A percentile compares a stretch with the other conserved stretches of the same genome.
These are phyloP conservation scores for Ophiognomonia clavigignenti-juglandacearum DNA, from an alignment of 2,329 filamentous ascomycete species.

Conservation along the genomic window DNA sequence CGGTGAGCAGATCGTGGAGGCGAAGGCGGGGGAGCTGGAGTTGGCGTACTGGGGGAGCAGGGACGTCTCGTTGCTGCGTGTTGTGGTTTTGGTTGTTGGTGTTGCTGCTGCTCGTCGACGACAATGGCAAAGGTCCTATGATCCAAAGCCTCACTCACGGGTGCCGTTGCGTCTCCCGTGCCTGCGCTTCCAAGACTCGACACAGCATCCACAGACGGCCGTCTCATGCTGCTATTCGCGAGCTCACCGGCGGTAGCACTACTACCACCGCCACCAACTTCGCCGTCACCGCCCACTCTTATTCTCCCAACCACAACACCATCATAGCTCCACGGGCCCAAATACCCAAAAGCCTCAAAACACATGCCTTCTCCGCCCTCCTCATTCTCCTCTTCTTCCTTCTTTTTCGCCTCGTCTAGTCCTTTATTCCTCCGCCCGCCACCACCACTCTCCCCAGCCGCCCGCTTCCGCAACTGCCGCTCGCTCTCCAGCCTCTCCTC, in stretches of 20 bases:
- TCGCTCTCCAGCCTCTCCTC: slow-evolving; percentile 50
- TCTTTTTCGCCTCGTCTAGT: background rate
- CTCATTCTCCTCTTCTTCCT: background rate
- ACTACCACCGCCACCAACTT: too few species aligned
- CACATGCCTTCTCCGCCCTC: slow-evolving; percentile 17
- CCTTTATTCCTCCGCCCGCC: too few species aligned
- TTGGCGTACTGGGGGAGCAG: too few species aligned
- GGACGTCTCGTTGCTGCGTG: too few species aligned
- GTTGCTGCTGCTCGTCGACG: too few species aligned
- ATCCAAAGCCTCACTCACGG: slow-evolving; percentile 13
- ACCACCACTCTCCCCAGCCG: background rate
- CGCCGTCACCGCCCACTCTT: too few species aligned
- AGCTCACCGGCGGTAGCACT: background rate
- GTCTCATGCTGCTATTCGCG: background rate
- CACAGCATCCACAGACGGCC: slow-evolving; percentile 1
- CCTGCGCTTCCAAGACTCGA: slow-evolving; percentile 23
- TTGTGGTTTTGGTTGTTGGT: too few species aligned
- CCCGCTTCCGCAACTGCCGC: slow-evolving; percentile 37
- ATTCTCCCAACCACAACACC: too few species aligned
- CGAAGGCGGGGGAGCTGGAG: too few species aligned
- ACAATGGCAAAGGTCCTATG: too few species aligned
- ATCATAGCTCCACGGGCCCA: slow-evolving; percentile 40
- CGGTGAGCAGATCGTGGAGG: too few species aligned
- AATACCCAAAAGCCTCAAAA: slow-evolving; percentile 48
- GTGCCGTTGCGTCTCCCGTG: slow-evolving; percentile 14